Percentiles rank a stretch among this genome's conserved stretches.
Conservation (phyloP, 352 stramenopile genomes). For the Pythium aristosporum region DNA sequence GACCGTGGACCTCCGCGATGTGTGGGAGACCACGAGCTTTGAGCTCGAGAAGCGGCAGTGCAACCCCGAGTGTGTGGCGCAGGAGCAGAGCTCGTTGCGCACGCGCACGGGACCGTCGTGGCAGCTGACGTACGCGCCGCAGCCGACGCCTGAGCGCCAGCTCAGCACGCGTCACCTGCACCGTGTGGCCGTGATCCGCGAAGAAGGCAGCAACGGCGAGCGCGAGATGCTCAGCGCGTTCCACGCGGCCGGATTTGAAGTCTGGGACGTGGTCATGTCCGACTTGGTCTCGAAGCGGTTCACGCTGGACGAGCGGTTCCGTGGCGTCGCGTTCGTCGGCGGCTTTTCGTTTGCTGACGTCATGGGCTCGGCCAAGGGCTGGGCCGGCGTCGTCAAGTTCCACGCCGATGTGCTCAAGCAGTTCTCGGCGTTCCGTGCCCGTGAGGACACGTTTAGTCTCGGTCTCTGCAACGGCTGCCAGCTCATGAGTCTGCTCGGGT, state of each 20-base stretch:
- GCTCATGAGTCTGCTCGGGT: slow-evolving; percentile 98
- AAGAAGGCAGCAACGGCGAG: slow-evolving; percentile 99
- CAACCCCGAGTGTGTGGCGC: slow-evolving; percentile 94
- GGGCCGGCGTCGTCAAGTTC: slow-evolving; percentile 97
- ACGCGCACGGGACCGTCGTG: slow-evolving; percentile 81
- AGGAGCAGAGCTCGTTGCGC: slow-evolving; percentile 93
- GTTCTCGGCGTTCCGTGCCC: slow-evolving; percentile 95
- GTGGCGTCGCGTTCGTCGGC: slow-evolving; percentile 97
- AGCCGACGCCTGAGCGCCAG: slow-evolving; percentile 78
- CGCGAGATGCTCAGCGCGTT: slow-evolving; percentile 98
- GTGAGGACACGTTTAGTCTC: slow-evolving; percentile 98
- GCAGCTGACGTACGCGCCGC: slow-evolving; percentile 89
- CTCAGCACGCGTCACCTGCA: slow-evolving; percentile 85
- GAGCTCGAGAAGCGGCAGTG: slow-evolving; percentile 97
- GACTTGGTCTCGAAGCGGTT: slow-evolving; percentile 93
- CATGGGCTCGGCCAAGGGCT: slow-evolving; percentile 98
- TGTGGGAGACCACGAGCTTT: slow-evolving; percentile 99
- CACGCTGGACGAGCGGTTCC: slow-evolving; percentile 92
- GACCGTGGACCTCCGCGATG: slow-evolving; percentile 89
- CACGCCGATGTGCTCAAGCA: slow-evolving; percentile 94
- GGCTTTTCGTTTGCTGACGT: slow-evolving; percentile 99
- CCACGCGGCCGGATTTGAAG: slow-evolving; percentile 95
- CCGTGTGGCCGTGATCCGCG: slow-evolving; percentile 95
- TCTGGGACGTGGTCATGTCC: slow-evolving; percentile 98
- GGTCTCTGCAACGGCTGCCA: slow-evolving; percentile 99